Conservation (phyloP, 305 asterid species). For the Solanum chacoense region DNA sequence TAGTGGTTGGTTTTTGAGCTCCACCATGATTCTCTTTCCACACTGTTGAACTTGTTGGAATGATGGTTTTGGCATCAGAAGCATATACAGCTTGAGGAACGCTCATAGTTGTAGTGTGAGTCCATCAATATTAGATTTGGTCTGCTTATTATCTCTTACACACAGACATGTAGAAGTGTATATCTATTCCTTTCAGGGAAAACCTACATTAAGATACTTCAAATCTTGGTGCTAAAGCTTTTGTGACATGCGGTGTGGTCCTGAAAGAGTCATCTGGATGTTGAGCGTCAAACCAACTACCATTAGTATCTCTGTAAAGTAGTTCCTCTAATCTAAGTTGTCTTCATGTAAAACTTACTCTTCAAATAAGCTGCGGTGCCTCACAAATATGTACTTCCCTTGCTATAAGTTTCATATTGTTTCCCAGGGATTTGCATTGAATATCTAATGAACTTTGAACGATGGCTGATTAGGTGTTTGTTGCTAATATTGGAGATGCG, state of each 20-base stretch:
- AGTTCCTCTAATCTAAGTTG: not conserved
- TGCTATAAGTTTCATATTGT: not conserved
- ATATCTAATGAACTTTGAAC: not conserved
- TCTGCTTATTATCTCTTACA: not conserved
- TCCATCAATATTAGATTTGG: not conserved
- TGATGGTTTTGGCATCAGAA: not conserved
- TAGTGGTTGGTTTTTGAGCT: not conserved
- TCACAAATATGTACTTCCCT: not conserved
- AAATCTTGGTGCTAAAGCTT: not conserved
- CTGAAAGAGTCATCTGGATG: not conserved
- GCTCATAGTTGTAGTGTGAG: not conserved
- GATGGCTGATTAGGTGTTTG: conserved; percentile 48
- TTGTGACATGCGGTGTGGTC: not conserved
- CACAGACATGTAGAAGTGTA: not conserved
- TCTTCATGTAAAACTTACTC: not conserved
- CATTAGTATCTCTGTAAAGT: not conserved
- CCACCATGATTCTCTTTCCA: not conserved
- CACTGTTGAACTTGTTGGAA: not conserved
- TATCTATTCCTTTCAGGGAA: not conserved
- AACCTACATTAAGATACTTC: not conserved
- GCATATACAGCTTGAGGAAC: not conserved
- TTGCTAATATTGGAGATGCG: conserved; percentile 91
- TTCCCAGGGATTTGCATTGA: not conserved
- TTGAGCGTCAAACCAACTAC: not conserved
- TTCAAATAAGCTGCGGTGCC: not conserved